A percentile compares a stretch with the other conserved stretches of the same genome.
phyloP scores from a whole-genome alignment of 2,329 filamentous ascomycete species.

The Herpotrichia juniperi region DNA sequence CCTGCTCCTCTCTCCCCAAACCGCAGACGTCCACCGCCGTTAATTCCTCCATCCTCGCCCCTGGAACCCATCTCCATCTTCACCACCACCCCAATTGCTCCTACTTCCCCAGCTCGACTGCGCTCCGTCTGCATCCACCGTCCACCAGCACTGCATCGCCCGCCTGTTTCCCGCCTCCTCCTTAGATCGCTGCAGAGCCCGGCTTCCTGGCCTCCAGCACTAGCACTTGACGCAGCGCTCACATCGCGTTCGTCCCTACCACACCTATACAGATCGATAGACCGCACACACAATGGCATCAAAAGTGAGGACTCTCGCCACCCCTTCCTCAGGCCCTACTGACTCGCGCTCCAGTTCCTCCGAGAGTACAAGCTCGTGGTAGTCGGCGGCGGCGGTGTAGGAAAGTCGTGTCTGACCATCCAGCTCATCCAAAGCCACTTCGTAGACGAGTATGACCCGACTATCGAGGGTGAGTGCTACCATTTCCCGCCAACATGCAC shows the following conservation, averaged over 20 bases:
- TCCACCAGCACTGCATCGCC: not conserved
- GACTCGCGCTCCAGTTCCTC: constrained; percentile 52
- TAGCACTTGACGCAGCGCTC: constrained; percentile 6
- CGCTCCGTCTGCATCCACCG: constrained; percentile 4
- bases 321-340: constrained; percentile 20
- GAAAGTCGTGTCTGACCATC: constrained; percentile 98
- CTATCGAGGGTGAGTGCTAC: constrained; percentile 84
- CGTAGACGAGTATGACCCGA: constrained; percentile 99
- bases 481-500: not conserved
- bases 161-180: constrained; percentile 23
- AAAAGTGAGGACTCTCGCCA: constrained; percentile 34
- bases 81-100: constrained; percentile 9
- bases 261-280: constrained; percentile 2
- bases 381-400: constrained; percentile 95
- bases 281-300: constrained; percentile 41
- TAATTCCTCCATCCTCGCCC: constrained; percentile 7
- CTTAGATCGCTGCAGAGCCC: constrained; percentile 16
- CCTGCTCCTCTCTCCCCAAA: constrained; percentile 15
- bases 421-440: constrained; percentile 85
- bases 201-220: constrained; percentile 8
- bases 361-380: constrained; percentile 73
- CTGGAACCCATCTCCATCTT: constrained; percentile 3
- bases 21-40: constrained; percentile 5
- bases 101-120: constrained; percentile 11
- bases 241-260: constrained; percentile 8